Evolutionary conservation across 176 grass and related monocot genomes (phyloP).

Genomic region (Themeda triandra): DNA sequence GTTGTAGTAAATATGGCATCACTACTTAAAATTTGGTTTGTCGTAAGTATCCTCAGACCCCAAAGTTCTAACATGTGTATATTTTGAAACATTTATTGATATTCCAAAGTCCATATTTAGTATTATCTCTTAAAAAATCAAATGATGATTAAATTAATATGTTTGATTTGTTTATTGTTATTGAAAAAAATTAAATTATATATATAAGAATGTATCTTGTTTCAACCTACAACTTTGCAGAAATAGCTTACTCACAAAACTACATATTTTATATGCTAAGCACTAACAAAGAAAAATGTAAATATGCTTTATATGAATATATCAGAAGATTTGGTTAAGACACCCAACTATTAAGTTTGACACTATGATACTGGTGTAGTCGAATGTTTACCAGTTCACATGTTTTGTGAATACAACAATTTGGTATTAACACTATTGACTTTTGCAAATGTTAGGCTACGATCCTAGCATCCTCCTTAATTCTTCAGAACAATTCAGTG

Average conservation of each 20-base stretch:
- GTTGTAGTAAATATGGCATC: conserved; percentile 42
- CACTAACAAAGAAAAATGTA: background rate
- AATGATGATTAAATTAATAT: no score
- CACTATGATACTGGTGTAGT: background rate
- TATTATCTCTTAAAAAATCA: background rate
- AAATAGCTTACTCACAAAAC: background rate
- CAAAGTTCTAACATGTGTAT: background rate
- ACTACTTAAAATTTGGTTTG: conserved; percentile 23
- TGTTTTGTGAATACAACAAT: background rate
- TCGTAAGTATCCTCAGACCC: conserved; percentile 22
- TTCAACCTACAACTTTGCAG: background rate
- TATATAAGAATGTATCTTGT: background rate
- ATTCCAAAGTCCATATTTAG: background rate
- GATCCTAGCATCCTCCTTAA: conserved; percentile 23
- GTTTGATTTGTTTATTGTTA: no score
- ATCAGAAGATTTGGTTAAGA: background rate
- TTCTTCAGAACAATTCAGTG: conserved; percentile 51
- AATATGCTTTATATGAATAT: background rate
- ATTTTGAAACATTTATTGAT: background rate
- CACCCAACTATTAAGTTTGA: no score
- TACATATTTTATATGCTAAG: background rate
- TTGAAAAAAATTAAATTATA: background rate
- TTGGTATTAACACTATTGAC: background rate
- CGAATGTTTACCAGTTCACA: background rate
- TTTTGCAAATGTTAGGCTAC: conserved; percentile 21